A percentile compares a stretch with the other conserved stretches of the same genome.
These are phyloP conservation scores for Enteropsectra breve DNA, from an alignment of 371 early-diverging fungal genomes.

Conservation along the genomic window DNA sequence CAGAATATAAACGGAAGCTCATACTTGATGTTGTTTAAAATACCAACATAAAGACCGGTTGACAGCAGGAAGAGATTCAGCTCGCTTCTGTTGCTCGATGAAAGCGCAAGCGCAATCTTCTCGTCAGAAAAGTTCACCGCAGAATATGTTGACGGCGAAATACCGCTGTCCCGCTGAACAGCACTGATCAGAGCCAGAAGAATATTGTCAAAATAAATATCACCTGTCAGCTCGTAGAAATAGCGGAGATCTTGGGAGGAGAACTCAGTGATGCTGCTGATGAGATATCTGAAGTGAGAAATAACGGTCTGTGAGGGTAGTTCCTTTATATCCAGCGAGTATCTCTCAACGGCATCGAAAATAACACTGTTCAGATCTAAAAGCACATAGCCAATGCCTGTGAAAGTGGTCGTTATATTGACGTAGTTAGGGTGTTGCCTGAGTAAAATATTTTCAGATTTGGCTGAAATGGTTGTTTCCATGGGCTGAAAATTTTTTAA, in stretches of 20 bases:
- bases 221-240: slow-evolving; percentile 10
- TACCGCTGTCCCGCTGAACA: too few species aligned
- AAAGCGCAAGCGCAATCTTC: slow-evolving; percentile 40
- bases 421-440: too few species aligned
- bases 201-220: slow-evolving; percentile 9
- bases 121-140: too few species aligned
- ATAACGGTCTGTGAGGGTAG: slow-evolving; percentile 28
- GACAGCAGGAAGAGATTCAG: neutral
- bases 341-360: slow-evolving; percentile 4
- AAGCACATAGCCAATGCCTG: slow-evolving; percentile 48
- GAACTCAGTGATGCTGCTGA: slow-evolving; percentile 15
- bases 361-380: slow-evolving; percentile 38
- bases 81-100: neutral
- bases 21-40: slow-evolving; percentile 11
- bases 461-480: too few species aligned
- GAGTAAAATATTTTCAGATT: too few species aligned
- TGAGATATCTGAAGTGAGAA: slow-evolving; percentile 29
- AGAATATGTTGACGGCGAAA: too few species aligned
- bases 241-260: slow-evolving; percentile 31
- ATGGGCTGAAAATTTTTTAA: too few species aligned
- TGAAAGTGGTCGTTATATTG: slow-evolving; percentile 44
- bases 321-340: slow-evolving; percentile 13
- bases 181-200: slow-evolving; percentile 22
- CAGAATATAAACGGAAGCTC: slow-evolving; percentile 2
- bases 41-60: slow-evolving; percentile 19